A percentile compares a stretch with the other conserved stretches of the same genome.
Evolutionary conservation across 2,329 filamentous ascomycete genomes (phyloP).

Genomic region (Blastomyces emzantsi): DNA sequence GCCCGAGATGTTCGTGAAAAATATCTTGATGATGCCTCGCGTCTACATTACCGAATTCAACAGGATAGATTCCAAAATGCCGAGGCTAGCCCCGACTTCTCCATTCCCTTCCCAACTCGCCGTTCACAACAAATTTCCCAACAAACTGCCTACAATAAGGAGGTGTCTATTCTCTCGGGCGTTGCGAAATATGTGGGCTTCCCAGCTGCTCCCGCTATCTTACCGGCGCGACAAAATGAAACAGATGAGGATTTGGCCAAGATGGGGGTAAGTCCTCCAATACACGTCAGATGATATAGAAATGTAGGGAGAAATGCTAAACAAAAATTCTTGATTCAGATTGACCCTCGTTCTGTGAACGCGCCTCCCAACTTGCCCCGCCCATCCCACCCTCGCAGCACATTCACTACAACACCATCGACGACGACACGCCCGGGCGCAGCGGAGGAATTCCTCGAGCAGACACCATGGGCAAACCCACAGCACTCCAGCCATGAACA

Average conservation of each 20-base stretch:
- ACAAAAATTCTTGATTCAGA: constrained; percentile 8
- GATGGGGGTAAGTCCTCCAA: constrained; percentile 61
- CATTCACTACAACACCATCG: constrained; percentile 27
- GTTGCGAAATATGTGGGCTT: constrained; percentile 94
- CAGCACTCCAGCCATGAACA: constrained; percentile 62
- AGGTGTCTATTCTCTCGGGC: constrained; percentile 83
- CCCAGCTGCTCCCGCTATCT: constrained; percentile 82
- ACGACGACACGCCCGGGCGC: constrained; percentile 44
- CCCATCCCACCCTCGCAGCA: constrained; percentile 24
- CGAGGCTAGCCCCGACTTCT: constrained; percentile 71
- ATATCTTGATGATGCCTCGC: constrained; percentile 69
- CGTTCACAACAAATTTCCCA: constrained; percentile 70
- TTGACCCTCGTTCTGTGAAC: constrained; percentile 2
- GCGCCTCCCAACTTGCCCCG: constrained; percentile 3
- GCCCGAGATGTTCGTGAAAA: constrained; percentile 74
- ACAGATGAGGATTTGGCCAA: constrained; percentile 79
- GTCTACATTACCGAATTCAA: constrained; percentile 89
- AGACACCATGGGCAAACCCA: constrained; percentile 88
- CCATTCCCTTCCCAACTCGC: constrained; percentile 68
- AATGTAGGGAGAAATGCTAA: constrained; percentile 6
- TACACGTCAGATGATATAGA: constrained; percentile 1
- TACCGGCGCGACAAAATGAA: constrained; percentile 60
- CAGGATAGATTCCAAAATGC: constrained; percentile 72
- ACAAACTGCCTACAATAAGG: constrained; percentile 85
- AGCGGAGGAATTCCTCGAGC: constrained; percentile 78